Base-by-base conservation (phyloP, 768 basidiomycete genomes). In the Lyophyllum atratum region DNA sequence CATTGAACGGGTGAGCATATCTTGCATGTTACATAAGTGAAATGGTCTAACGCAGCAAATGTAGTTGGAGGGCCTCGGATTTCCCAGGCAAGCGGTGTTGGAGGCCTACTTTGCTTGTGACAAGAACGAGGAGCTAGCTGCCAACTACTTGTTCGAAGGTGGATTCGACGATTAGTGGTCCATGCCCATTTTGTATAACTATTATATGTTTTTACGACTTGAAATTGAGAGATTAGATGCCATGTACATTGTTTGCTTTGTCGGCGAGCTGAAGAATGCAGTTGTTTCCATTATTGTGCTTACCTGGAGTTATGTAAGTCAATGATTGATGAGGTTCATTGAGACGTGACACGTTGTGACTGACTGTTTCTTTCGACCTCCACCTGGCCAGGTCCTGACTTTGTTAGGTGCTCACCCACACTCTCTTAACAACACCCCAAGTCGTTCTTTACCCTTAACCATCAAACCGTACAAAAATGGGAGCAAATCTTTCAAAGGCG, bases 81-180 rank as follows among this genome's bases (percentile, higher is more conserved):
- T 99, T 72, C 72, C 91, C 17, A 83, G 93, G 39, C 80, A 94
- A 43, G 76, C 78, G 0, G 96, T 81, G n/a, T 74, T 95, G 33
- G 85, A 98, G 72, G 97, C 97, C 1, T 99, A 92, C 73, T 84
- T 96, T 68, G 91, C 88, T 1, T 98, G 95, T 72, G 97, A 94
- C 71, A 94, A 92, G 82, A 94, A 98, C 68, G 97, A 98, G 74
- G 94, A 98, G 68, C 74, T 95, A 19, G 95, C 97, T 9, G 97
- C 96, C 14, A 97, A 97, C 68, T 96, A 88, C 65, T 72, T 98
- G 64, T 95, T 98, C 61, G 95, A 96, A 64, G 66, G 74, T 54
- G 76, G 77, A 26, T 87, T 85, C 65, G 86, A 85, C 1, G 86
- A 82, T 51, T 72, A 64, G 54, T 37, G 48, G 40, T 34, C 4